Base-by-base conservation (phyloP, 2,329 filamentous ascomycete genomes). In the Ophiosphaerella narmari region DNA sequence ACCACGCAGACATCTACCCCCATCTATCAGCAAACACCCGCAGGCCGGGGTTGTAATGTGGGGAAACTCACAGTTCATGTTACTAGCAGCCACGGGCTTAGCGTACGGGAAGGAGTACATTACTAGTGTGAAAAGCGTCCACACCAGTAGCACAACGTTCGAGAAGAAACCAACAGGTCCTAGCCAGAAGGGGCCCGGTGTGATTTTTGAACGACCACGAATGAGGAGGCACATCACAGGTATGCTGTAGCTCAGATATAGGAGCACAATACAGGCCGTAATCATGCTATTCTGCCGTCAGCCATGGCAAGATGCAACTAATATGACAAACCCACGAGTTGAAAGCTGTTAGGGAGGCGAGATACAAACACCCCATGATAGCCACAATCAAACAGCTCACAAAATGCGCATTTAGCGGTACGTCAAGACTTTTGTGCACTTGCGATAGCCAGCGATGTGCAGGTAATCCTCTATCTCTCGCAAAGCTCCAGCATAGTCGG, bases 401-500 rank as follows among this genome's bases (percentile, higher is more conserved):
- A 16, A 71, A 54, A 46, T 80, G 76, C 23, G 78, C 78, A 31
- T 73, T 63, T 1, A 81, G 49, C 0, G 78, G 79, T 0, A 81
- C 77, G 46, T 77, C 74, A 3, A 77, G 62, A 12, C 46, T 66
- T 2, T 63, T 61, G 47, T 78, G 59, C 5, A 82, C 75, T 9
- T 70, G 64, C 8, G 71, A 64, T 9, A 81, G 66, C 51, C 73
- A 74, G 14, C 54, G 39, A 16, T 75, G 72, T n/a, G 71, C 74
- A 0, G 80, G 79, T 1, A 82, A 51, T 2, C 79, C 80, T 12
- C 71, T 63, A 57, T 82, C 80, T 4, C 80, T 72, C 8, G 80
- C 79, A 57, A 82, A 82, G 14, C 77, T 78, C 79, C 79, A 82
- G 50, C 75, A 77, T 7, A 81, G 69, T 1, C 80, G 72, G 31